phyloP scores from a whole-genome alignment of 768 basidiomycete species.

The Collybia sordida region DNA sequence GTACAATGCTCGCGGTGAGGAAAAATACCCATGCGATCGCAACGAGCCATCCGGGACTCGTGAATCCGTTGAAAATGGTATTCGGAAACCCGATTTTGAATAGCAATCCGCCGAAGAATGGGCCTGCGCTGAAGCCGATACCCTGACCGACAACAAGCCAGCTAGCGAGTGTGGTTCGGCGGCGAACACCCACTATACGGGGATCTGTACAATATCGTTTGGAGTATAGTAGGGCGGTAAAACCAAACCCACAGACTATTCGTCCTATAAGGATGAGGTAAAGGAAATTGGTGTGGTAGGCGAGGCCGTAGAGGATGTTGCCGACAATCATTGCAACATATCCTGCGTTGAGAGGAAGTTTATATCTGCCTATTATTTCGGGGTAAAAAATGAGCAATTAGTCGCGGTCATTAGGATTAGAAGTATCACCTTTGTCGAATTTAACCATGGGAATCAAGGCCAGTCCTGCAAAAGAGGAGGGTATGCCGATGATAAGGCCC shows the following conservation, averaged over 20 bases:
- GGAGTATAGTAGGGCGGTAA: constrained; percentile 60
- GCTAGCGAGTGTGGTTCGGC: constrained; percentile 57
- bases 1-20: constrained; percentile 32
- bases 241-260: constrained; percentile 56
- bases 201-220: constrained; percentile 67
- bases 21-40: constrained; percentile 48
- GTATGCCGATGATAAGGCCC: constrained; percentile 64
- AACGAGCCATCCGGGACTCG: constrained; percentile 65
- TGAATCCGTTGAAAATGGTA: constrained; percentile 59
- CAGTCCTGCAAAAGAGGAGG: constrained; percentile 56
- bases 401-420: neutral
- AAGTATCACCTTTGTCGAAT: constrained; percentile 47
- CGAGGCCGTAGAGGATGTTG: constrained; percentile 56
- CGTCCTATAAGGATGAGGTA: constrained; percentile 69
- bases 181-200: constrained; percentile 59
- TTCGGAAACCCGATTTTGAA: constrained; percentile 59
- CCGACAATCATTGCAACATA: constrained; percentile 52
- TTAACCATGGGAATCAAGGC: constrained; percentile 51
- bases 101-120: constrained; percentile 57
- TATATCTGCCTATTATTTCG: constrained; percentile 45
- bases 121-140: constrained; percentile 56
- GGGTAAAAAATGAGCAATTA: neutral
- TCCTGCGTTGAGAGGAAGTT: constrained; percentile 46
- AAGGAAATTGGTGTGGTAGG: constrained; percentile 54
- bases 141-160: constrained; percentile 62